Evolutionary conservation across 305 asterid genomes (phyloP).

Genomic region (Plantago lanceolata): DNA sequence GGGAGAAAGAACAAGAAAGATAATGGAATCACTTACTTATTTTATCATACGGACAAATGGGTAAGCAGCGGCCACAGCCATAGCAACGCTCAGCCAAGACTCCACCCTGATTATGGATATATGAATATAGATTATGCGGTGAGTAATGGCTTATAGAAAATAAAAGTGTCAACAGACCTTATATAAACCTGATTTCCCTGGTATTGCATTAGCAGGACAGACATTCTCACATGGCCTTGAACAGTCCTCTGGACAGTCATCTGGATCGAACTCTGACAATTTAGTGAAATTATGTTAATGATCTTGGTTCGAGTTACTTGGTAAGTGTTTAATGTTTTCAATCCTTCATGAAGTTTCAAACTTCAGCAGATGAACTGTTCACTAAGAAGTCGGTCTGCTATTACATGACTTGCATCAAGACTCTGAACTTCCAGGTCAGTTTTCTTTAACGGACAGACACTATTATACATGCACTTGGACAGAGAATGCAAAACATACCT

Average conservation of each 20-base stretch:
- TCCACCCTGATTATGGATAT: conserved; percentile 44
- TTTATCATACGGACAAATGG: conserved; percentile 80
- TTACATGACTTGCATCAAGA: not conserved
- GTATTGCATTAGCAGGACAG: conserved; percentile 89
- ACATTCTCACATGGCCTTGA: conserved; percentile 76
- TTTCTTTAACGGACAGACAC: too few species aligned
- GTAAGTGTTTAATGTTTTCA: not conserved
- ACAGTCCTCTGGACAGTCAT: conserved; percentile 73
- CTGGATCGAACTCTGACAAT: conserved; percentile 68
- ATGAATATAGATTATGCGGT: not conserved
- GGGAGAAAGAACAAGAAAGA: not conserved
- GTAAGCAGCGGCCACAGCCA: conserved; percentile 94
- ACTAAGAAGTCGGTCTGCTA: too few species aligned
- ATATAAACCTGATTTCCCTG: conserved; percentile 32
- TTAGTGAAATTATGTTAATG: conserved; percentile 14
- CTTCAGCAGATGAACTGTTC: not conserved
- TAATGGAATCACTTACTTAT: conserved; percentile 46
- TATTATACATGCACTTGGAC: not conserved
- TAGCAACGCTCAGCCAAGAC: conserved; percentile 82
- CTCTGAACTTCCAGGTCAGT: too few species aligned
- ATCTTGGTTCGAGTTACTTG: conserved; percentile 1
- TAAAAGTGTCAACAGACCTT: conserved; percentile 39
- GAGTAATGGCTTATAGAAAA: not conserved
- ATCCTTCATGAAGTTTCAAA: not conserved
- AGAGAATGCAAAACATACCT: conserved; percentile 32